Base-by-base conservation (phyloP, 805 yeast species). In the Ogataea parapolymorpha region DNA sequence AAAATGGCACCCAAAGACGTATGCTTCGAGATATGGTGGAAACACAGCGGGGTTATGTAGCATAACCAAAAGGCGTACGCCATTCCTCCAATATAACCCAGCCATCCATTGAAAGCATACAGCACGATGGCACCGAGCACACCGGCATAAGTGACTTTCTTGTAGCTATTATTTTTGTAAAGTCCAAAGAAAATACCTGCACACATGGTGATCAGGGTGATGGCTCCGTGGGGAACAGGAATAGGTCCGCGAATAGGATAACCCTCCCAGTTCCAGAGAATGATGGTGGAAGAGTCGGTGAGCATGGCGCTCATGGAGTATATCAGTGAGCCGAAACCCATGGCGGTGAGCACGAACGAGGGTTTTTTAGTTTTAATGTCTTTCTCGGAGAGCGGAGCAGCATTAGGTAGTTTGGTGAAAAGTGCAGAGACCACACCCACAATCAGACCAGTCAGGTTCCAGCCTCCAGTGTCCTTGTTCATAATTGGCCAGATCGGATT, bases 221-320 rank as follows among this genome's bases (percentile, higher is more conserved):
- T 46, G 7, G 82, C 74, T 35, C 95, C 91, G 51, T 87, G 88
- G 23, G 95, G 88, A 32, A 89, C 79, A 10, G 97, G 95, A 4
- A 85, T 73, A 9, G 97, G 96, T 0, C 95, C 95, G 3, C 68
- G 66, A n/a, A 86, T 70, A 30, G 95, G 95, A 60, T 74, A 91
- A 1, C 99, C 99, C 46, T 82, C 85, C 98, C 98, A 93, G n/a
- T 80, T 79, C 97, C 97, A 93, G 34, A 82, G 71, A n/a, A 87
- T 84, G 31, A 91, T 71, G 8, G 93, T 85, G 2, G 95, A 81
- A 0, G 96, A 75, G 59, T 93, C 99, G 3, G 87, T 75, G 34
- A 89, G 61, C 69, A 82, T 76, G 11, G 95, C 85, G 51, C 81
- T 82, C 26, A 85, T 61, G 5, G 84, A 76, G 58, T 80, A 91